Evolutionary conservation across 2,329 filamentous ascomycete species (phyloP).

Genomic region (Eurotiales sp.): DNA sequence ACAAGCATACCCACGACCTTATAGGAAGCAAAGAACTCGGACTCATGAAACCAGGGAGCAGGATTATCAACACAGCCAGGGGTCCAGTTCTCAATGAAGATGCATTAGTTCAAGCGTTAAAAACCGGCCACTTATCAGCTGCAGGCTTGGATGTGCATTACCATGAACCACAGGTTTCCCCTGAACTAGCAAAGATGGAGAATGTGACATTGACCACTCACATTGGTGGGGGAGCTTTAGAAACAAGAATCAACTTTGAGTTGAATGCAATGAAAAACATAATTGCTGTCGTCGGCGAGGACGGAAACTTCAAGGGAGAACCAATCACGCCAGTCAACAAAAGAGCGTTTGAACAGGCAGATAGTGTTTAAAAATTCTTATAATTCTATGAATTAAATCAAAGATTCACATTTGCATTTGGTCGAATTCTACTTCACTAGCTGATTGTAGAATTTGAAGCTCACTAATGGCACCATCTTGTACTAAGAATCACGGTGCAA

Average conservation of each 20-base stretch:
- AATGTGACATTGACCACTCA: slow-evolving; percentile 10
- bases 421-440: too few species aligned
- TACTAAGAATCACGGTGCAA: too few species aligned
- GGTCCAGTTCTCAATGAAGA: slow-evolving; percentile 49
- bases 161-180: slow-evolving; percentile 8
- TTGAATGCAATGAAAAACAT: slow-evolving; percentile 13
- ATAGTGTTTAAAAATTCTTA: too few species aligned
- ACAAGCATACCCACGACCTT: slow-evolving; percentile 31
- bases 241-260: slow-evolving; percentile 11
- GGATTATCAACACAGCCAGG: slow-evolving; percentile 52
- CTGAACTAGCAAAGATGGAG: slow-evolving; percentile 6
- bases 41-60: slow-evolving; percentile 46
- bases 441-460: too few species aligned
- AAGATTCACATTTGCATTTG: too few species aligned
- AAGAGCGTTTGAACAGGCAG: slow-evolving; percentile 5
- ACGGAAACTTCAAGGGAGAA: slow-evolving; percentile 4
- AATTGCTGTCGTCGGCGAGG: slow-evolving; percentile 2
- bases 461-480: too few species aligned
- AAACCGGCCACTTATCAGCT: slow-evolving; percentile 44
- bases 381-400: too few species aligned
- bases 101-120: slow-evolving; percentile 46
- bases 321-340: slow-evolving; percentile 9
- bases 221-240: slow-evolving; percentile 7
- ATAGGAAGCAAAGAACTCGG: slow-evolving; percentile 42
- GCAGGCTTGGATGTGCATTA: slow-evolving; percentile 19